phyloP scores from a whole-genome alignment of 441 rosid species.

The Croton setiger region DNA sequence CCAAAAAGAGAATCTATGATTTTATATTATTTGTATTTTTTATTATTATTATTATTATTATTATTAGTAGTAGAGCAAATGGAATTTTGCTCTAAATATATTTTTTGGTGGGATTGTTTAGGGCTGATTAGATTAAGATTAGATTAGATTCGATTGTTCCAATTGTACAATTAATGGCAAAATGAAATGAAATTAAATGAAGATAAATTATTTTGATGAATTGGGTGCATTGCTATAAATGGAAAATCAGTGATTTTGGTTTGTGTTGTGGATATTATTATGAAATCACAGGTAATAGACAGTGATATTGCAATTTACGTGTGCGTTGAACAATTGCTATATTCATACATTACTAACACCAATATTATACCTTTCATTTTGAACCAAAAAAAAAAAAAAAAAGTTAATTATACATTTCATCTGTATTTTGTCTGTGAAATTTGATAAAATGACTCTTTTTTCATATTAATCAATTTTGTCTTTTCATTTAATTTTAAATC shows the following conservation, averaged over 20 bases:
- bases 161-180: conserved; percentile 22
- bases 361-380: no score
- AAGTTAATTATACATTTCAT: no score
- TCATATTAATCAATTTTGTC: no score
- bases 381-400: background rate
- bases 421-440: no score
- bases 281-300: background rate
- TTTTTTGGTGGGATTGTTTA: conserved; percentile 6
- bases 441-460: no score
- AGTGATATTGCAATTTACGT: background rate
- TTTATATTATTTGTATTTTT: no score
- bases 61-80: background rate
- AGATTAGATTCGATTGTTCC: background rate
- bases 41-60: background rate
- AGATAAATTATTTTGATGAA: background rate
- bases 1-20: conserved; percentile 6
- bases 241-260: conserved; percentile 1
- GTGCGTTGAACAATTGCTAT: background rate
- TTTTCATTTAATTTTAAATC: no score
- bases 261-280: background rate
- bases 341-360: no score
- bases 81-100: background rate
- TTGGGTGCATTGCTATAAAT: background rate
- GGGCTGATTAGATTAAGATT: background rate
- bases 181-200: background rate